These are phyloP conservation scores for Pichia occidentalis DNA, from an alignment of 805 yeast species.

Conservation along the genomic window DNA sequence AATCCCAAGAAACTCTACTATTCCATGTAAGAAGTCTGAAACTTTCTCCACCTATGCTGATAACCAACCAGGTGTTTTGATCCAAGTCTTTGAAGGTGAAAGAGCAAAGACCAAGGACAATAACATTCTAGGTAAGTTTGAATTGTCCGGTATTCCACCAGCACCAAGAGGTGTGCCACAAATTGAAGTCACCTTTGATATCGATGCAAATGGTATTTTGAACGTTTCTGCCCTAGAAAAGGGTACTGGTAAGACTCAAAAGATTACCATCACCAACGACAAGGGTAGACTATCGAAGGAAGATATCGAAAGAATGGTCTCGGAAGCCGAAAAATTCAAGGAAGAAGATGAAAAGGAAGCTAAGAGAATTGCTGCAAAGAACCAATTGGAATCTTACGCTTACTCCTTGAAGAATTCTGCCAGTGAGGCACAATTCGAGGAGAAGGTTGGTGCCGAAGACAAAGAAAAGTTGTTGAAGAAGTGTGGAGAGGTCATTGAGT, in stretches of 20 bases:
- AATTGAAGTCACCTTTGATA: conserved; percentile 94
- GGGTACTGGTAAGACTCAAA: conserved; percentile 96
- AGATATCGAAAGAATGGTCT: conserved; percentile 95
- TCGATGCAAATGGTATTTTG: conserved; percentile 96
- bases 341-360: conserved; percentile 96
- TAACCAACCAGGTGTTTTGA: conserved; percentile 97
- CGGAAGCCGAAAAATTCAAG: conserved; percentile 96
- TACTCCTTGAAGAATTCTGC: conserved; percentile 89
- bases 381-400: conserved; percentile 97
- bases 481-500: conserved; percentile 67
- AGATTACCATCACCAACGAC: conserved; percentile 97
- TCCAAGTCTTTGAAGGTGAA: conserved; percentile 98
- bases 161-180: conserved; percentile 99
- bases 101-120: conserved; percentile 94
- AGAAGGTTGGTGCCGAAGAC: conserved; percentile 36
- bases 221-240: conserved; percentile 95
- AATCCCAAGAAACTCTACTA: conserved; percentile 96
- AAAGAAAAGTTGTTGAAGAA: conserved; percentile 63
- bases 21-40: conserved; percentile 97
- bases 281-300: conserved; percentile 98
- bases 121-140: conserved; percentile 95
- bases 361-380: conserved; percentile 98
- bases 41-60: conserved; percentile 95
- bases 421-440: conserved; percentile 83
- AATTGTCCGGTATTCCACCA: conserved; percentile 93